These are phyloP conservation scores for Solanum piurae DNA, from an alignment of 257 asterid genomes.

Conservation along the genomic window DNA sequence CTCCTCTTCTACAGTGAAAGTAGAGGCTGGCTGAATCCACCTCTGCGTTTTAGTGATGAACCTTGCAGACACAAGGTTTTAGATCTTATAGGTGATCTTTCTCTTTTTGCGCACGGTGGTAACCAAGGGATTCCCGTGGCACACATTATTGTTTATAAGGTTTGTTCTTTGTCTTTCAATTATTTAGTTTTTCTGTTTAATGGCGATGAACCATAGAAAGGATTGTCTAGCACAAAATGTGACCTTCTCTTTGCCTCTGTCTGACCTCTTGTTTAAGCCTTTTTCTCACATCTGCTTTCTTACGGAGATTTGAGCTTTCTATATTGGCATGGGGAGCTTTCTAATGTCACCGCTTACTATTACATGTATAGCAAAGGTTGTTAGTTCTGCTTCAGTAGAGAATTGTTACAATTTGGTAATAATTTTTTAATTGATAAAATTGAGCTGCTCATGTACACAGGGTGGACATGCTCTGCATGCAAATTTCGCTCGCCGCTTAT, in stretches of 20 bases:
- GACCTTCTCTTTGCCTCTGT: not conserved
- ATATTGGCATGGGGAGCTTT: not conserved
- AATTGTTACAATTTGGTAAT: not conserved
- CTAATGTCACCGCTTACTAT: not conserved
- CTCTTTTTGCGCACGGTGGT: slow-evolving; percentile 78
- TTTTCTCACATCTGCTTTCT: not conserved
- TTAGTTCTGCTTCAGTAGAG: not conserved
- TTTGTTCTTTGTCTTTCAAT: slow-evolving; percentile 8
- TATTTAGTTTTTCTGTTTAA: not conserved
- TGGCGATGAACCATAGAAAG: not conserved
- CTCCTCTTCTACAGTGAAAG: slow-evolving; percentile 30
- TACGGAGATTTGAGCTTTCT: not conserved
- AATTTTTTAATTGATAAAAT: not conserved
- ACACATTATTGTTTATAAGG: slow-evolving; percentile 76
- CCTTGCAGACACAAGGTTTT: slow-evolving; percentile 94
- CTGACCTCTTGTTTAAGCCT: not conserved
- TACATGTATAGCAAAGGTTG: not conserved
- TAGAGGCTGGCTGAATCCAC: slow-evolving; percentile 90
- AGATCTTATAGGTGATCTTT: slow-evolving; percentile 91
- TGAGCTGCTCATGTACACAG: slow-evolving; percentile 17
- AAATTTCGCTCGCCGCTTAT: slow-evolving; percentile 46
- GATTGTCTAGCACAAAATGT: not conserved
- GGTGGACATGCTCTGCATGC: slow-evolving; percentile 80
- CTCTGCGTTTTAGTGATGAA: slow-evolving; percentile 63
- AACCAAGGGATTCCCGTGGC: slow-evolving; percentile 86